These are phyloP conservation scores for Clarireedia hainanense DNA, from an alignment of 2,329 filamentous ascomycete genomes.

Conservation along the genomic window DNA sequence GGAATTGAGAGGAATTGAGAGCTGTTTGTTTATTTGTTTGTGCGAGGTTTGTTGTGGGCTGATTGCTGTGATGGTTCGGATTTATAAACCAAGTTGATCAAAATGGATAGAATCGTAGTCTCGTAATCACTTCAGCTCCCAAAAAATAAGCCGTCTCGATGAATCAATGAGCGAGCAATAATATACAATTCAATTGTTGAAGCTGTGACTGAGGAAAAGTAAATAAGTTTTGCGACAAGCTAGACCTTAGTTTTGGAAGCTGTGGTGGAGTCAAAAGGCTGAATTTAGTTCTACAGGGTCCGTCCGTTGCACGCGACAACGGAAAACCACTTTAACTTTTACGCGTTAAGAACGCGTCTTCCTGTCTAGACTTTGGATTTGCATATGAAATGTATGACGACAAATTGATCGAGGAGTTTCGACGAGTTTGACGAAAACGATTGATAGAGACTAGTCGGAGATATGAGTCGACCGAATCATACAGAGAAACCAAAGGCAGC, in stretches of 20 bases:
- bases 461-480: conserved; percentile 23
- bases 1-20: background rate
- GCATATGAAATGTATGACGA: background rate
- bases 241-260: background rate
- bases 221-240: conserved; percentile 10
- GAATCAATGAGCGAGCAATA: too few species aligned
- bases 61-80: background rate
- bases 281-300: background rate
- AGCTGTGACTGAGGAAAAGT: background rate
- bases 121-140: too few species aligned
- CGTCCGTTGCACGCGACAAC: conserved; percentile 2
- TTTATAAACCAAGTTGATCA: background rate
- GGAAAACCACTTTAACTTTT: conserved; percentile 6
- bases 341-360: conserved; percentile 16
- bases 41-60: background rate
- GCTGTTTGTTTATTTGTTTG: background rate
- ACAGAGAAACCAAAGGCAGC: conserved; percentile 20
- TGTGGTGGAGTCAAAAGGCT: background rate
- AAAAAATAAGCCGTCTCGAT: too few species aligned
- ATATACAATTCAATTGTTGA: too few species aligned
- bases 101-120: too few species aligned
- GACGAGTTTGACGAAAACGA: background rate
- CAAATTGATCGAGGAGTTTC: background rate
- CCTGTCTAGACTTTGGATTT: background rate
- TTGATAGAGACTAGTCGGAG: background rate